Conservation (phyloP, 2,329 filamentous ascomycete species). For the Penicillium palitans region DNA sequence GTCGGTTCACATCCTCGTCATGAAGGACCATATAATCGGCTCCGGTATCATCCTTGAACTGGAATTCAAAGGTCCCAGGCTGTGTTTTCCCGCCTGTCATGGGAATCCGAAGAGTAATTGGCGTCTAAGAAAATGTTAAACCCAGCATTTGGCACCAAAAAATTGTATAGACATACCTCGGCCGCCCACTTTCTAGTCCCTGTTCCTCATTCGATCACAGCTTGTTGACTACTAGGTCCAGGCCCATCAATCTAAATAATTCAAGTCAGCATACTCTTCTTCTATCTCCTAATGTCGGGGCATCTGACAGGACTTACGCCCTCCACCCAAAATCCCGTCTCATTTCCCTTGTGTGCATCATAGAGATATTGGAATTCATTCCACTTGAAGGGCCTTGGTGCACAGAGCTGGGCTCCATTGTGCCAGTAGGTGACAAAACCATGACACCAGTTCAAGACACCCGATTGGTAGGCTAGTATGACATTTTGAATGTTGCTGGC, state of each 20-base stretch:
- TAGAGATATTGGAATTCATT: background rate
- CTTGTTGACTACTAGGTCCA: background rate
- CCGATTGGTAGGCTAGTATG: background rate
- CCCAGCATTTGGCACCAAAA: background rate
- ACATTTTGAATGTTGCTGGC: background rate
- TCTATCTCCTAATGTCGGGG: background rate
- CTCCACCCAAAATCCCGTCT: background rate
- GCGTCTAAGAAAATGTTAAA: background rate
- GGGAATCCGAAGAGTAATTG: background rate
- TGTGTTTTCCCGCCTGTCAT: background rate
- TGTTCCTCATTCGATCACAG: background rate
- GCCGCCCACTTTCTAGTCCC: background rate
- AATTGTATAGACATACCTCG: background rate
- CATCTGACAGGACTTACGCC: background rate
- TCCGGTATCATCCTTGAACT: conserved; percentile 2
- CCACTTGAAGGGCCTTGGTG: background rate
- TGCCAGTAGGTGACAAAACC: conserved; percentile 1
- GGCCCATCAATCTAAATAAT: background rate
- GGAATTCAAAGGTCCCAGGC: background rate
- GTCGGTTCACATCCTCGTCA: background rate
- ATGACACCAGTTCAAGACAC: background rate
- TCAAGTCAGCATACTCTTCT: background rate
- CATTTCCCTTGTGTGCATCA: background rate
- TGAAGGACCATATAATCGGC: background rate
- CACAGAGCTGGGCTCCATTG: background rate